Base-by-base conservation (phyloP, 768 basidiomycete genomes). In the Leccinum sublutescens region DNA sequence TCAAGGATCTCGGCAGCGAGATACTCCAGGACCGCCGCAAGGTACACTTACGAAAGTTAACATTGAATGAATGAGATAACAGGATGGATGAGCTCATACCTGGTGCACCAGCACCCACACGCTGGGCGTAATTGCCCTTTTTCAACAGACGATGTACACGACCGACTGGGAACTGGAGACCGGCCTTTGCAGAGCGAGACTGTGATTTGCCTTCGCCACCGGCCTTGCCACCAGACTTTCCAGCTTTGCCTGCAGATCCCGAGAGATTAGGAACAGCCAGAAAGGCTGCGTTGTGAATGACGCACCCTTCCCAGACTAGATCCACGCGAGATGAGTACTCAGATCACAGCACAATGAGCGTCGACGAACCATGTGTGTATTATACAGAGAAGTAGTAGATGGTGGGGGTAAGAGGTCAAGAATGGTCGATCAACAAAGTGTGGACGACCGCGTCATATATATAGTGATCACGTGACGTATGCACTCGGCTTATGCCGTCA, bases 1-100 rank as follows among this genome's bases (percentile, higher is more conserved):
- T 95, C 93, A 63, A 95, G 87, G 74, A 95, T 94, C 75, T 95
- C 93, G 50, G 93, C 93, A 60, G 92, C 89, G 61, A 95, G 87
- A 72, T 95, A 93, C 76, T 94, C 93, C 57, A 95, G 86, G 61
- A 94, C 92, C 19, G 91, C 91, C 36, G 92, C 92, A 56, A 94
- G 86, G 77, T 95, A 94, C 53, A 95, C 91, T 89, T 55, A 33
- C 5, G 61, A 62, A 52, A 54, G 4, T 29, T 19, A 11, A 1
- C 29, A 21, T 34, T 29, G 3, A 27, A 40, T 33, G 55, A 21
- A 40, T 31, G 55, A 21, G 5, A 8, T 50, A 48, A 34, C 48
- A 33, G 73, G 76, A 29, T 43, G 5, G 6, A 29, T 33, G 11
- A 1, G 2, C 21, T n/a, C 60, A 5, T 62, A 88, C 87, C 87